Evolutionary conservation across 1,284 basidiomycete species (phyloP), one percentile per base, ranked within the genome.

Genomic region (Moniliophthora roreri): DNA sequence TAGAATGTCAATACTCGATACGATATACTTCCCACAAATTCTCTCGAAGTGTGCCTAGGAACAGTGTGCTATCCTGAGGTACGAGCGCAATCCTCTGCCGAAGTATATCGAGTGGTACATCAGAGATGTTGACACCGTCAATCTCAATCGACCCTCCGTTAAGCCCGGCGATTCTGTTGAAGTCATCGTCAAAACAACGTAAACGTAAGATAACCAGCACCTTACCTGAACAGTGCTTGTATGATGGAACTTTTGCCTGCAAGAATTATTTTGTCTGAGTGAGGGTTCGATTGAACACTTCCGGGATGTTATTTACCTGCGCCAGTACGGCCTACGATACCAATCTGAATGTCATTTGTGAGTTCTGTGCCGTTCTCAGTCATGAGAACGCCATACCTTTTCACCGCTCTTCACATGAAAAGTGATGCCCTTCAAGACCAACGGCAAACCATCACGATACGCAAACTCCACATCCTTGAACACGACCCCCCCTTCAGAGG

Each of bases 201-300:
- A 26, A 18, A 45, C 54, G 44, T 44, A 28, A 32, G 40, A 10
- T 39, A 37, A 39, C 13, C 36, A 26, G 36, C 5, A 18, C 37
- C 64, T 23, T 61, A 80, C 70, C 91, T 78, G 72, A 94, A 86
- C 16, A 95, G 74, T 0, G 79, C 82, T 59, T 85, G 84, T 23
- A 93, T 74, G 11, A 94, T 69, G 1, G 89, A 90, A 50, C 82
- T 86, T 70, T 94, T 93, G 28, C 91, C 86, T 60, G 69, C 64
- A 23, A 51, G 16, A 51, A 23, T 50, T 21, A 55, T 23, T 24
- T n/a, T n/a, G n/a, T n/a, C n/a, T n/a, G n/a, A n/a, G n/a, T n/a
- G n/a, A n/a, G n/a, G n/a, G n/a, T n/a, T n/a, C n/a, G n/a, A n/a
- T n/a, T n/a, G n/a, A n/a, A n/a, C n/a, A n/a, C n/a, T n/a, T n/a